These are phyloP conservation scores for Neurospora tetraspora DNA, from an alignment of 495 filamentous ascomycete genomes.

Conservation along the genomic window DNA sequence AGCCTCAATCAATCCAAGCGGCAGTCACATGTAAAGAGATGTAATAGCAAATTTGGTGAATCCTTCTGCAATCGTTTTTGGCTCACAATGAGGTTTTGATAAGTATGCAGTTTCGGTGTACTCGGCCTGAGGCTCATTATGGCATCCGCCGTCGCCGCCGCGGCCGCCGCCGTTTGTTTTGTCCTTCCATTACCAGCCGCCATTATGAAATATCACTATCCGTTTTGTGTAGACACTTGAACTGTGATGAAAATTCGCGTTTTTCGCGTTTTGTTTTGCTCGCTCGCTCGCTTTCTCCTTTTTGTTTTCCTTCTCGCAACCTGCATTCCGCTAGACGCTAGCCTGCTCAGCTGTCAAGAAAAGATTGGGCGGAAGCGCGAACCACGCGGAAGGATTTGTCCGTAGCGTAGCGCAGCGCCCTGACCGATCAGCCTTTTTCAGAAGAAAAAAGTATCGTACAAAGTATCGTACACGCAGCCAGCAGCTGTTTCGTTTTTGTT, in stretches of 20 bases:
- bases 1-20: background rate
- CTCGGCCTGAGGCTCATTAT: background rate
- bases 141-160: background rate
- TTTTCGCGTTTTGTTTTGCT: background rate
- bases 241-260: background rate
- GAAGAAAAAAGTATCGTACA: background rate
- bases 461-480: background rate
- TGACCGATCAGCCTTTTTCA: background rate
- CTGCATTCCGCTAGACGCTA: background rate
- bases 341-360: background rate
- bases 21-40: background rate
- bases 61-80: background rate
- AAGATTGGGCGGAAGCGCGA: background rate
- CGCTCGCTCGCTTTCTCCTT: background rate
- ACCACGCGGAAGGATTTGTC: background rate
- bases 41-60: no score
- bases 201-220: background rate
- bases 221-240: background rate
- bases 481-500: background rate
- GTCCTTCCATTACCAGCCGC: background rate
- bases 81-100: background rate
- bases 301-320: background rate
- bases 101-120: background rate
- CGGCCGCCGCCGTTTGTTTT: background rate
- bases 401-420: background rate